phyloP scores from a whole-genome alignment of 768 basidiomycete species.

The Leccinum imitatum region DNA sequence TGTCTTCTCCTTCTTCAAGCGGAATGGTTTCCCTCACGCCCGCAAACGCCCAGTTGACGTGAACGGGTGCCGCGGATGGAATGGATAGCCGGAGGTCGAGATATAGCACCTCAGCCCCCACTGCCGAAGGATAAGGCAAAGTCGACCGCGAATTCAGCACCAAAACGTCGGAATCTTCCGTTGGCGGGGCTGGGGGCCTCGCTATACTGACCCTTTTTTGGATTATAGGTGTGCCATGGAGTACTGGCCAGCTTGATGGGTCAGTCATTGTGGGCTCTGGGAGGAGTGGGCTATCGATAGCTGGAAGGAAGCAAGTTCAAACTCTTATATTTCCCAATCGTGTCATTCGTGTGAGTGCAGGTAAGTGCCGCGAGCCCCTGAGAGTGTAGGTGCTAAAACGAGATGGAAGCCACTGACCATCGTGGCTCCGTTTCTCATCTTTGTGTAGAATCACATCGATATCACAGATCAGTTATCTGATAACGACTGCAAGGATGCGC shows the following conservation, averaged over 20 bases:
- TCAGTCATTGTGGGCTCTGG: neutral
- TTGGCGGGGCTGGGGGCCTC: slow-evolving; percentile 10
- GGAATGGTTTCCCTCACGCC: slow-evolving; percentile 14
- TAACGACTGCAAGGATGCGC: neutral
- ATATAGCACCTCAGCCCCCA: slow-evolving; percentile 10
- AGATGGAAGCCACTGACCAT: neutral
- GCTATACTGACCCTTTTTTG: slow-evolving; percentile 14
- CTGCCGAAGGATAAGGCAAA: neutral
- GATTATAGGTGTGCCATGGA: slow-evolving; percentile 13
- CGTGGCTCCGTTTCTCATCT: neutral
- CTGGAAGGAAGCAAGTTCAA: neutral
- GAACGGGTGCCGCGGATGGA: neutral
- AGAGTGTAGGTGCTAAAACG: neutral
- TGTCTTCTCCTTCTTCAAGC: neutral
- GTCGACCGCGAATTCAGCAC: slow-evolving; percentile 22
- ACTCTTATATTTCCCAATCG: neutral
- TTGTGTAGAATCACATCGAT: neutral
- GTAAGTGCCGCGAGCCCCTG: neutral
- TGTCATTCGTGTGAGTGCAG: neutral
- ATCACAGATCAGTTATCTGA: neutral
- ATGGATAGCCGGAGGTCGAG: slow-evolving; percentile 21
- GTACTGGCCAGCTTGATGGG: neutral
- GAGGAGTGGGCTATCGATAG: neutral
- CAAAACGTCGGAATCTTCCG: slow-evolving; percentile 21
- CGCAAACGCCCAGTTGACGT: slow-evolving; percentile 16